Base-by-base conservation (phyloP, 805 yeast genomes). In the Zygosaccharomyces rouxii region DNA sequence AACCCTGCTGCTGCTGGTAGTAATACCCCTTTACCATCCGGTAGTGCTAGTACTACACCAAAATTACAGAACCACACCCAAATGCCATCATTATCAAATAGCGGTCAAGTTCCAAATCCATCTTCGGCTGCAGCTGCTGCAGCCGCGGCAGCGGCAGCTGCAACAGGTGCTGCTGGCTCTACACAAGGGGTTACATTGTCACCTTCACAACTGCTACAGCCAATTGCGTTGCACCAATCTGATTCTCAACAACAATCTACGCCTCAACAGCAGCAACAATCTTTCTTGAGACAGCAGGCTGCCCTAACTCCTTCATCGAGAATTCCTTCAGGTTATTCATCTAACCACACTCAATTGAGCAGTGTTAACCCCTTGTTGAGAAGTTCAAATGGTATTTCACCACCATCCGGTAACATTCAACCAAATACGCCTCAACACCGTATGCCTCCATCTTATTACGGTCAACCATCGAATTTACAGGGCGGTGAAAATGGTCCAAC, bases 271-370 rank as follows among this genome's bases (percentile, higher is more conserved):
- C 63, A 60, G 48, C 66, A 62, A 31, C 66, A 62, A 35, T 54
- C 67, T 5, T 55, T 55, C 23, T 45, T 65, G 33, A 64, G 67
- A 52, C 64, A 56, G 44, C 67, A 60, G 38, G 55, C 62, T 33
- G 46, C 65, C 14, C 50, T 57, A 16, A 57, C 68, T 2, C 66
- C 66, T 28, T 60, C 66, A 21, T 62, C 69, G 16, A 57, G 70
- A 50, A 63, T 66, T 31, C 70, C 70, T 14, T 64, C 70, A 3
- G 70, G 70, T 38, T 66, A 64, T 46, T 52, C 59, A n/a, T 56
- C 65, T 2, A 59, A 57, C 29, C 55, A 58, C 47, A 49, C 53
- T n/a, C 55, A 53, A 33, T 44, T 60, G 43, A 62, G 53, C 37
- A 47, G 55, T 25, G 47, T 55, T 23, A 66, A 66, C 44, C 69